Percentiles rank a stretch among this genome's conserved stretches.
These are phyloP conservation scores for Wakefieldia striispora DNA, from an alignment of 768 basidiomycete species.

Conservation along the genomic window DNA sequence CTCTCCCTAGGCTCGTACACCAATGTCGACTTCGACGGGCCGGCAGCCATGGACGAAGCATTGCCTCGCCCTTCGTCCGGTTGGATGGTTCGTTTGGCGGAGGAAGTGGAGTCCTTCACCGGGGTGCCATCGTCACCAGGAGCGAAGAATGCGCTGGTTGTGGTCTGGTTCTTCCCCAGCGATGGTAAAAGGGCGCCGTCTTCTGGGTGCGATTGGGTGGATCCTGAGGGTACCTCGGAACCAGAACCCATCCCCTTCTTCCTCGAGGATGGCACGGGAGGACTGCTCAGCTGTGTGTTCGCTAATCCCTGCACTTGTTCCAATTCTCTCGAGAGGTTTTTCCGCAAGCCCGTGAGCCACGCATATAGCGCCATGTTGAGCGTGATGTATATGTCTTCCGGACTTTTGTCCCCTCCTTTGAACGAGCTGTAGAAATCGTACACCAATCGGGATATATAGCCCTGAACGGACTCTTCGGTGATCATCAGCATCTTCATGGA, in stretches of 20 bases:
- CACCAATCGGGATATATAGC: slow-evolving; percentile 40
- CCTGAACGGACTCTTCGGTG: slow-evolving; percentile 56
- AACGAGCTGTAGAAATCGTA: slow-evolving; percentile 78
- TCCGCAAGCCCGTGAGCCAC: slow-evolving; percentile 76
- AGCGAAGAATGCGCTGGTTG: not conserved
- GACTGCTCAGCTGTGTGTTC: slow-evolving; percentile 43
- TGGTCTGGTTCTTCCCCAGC: slow-evolving; percentile 9
- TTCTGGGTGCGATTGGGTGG: slow-evolving; percentile 6
- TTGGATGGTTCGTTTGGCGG: slow-evolving; percentile 13
- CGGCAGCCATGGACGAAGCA: not conserved
- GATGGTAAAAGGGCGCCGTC: not conserved
- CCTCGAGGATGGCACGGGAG: slow-evolving; percentile 28
- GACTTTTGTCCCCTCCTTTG: slow-evolving; percentile 50
- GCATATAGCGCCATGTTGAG: slow-evolving; percentile 80
- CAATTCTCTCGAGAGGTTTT: slow-evolving; percentile 74
- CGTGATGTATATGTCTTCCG: slow-evolving; percentile 82
- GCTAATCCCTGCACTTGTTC: slow-evolving; percentile 63
- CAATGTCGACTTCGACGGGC: slow-evolving; percentile 28
- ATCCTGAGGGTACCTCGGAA: slow-evolving; percentile 10
- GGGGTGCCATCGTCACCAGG: slow-evolving; percentile 9
- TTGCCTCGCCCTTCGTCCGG: slow-evolving; percentile 15
- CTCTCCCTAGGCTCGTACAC: slow-evolving; percentile 57
- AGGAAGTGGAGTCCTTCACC: slow-evolving; percentile 2
- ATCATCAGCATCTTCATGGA: slow-evolving; percentile 81
- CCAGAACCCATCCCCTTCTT: slow-evolving; percentile 34